A percentile compares a stretch with the other conserved stretches of the same genome.
Evolutionary conservation across 1,284 basidiomycete species (phyloP).

Genomic region (Heterobasidion parviporum): DNA sequence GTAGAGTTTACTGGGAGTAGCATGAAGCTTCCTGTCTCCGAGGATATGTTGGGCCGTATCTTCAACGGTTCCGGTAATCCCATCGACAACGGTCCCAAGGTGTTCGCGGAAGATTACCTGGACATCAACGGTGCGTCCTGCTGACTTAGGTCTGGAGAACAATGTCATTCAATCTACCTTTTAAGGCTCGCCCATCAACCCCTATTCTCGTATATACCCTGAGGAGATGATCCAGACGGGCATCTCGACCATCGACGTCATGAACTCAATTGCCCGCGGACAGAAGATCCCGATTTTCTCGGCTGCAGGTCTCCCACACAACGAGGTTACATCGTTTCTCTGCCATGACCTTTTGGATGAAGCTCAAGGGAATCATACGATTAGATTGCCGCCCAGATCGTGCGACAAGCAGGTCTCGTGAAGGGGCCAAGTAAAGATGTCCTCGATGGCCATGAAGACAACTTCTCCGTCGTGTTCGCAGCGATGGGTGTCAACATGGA

Average conservation of each 20-base stretch:
- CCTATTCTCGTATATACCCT: constrained; percentile 98
- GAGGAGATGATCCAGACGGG: constrained; percentile 99
- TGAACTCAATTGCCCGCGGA: constrained; percentile 99
- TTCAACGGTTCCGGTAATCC: constrained; percentile 99
- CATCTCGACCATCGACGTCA: constrained; percentile 97
- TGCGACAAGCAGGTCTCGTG: constrained; percentile 97
- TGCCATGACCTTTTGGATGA: constrained; percentile 12
- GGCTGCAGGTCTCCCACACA: constrained; percentile 97
- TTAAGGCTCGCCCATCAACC: constrained; percentile 96
- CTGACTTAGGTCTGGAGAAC: not conserved
- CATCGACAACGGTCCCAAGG: constrained; percentile 97
- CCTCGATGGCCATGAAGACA: constrained; percentile 99
- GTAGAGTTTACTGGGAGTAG: constrained; percentile 97
- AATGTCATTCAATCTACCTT: not conserved
- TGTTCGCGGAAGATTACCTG: constrained; percentile 98
- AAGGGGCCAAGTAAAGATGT: constrained; percentile 94
- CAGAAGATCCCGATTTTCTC: constrained; percentile 99
- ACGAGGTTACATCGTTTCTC: constrained; percentile 58
- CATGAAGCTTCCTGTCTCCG: constrained; percentile 99
- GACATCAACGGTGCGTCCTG: constrained; percentile 87
- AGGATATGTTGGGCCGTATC: constrained; percentile 98
- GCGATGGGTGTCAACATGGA: constrained; percentile 99
- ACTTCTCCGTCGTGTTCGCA: constrained; percentile 99
- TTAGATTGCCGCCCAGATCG: constrained; percentile 99
- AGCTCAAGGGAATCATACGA: constrained; percentile 6